Conservation (phyloP, 352 stramenopile genomes). For the Pythium pyrilobum region DNA sequence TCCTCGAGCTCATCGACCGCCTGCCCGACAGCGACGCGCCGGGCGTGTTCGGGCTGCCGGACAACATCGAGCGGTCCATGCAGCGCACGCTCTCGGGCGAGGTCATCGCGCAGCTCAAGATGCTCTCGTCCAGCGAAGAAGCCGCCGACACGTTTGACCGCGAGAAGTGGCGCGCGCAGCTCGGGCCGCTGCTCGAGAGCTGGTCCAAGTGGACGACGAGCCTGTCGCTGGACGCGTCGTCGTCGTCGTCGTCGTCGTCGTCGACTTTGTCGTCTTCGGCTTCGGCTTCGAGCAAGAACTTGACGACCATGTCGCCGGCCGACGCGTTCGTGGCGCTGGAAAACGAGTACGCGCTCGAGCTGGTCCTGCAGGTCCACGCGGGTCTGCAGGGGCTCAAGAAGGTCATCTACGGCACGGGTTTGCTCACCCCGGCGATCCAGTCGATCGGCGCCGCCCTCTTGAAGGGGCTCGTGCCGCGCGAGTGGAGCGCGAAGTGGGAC, state of each 20-base stretch:
- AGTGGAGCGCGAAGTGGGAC: slow-evolving; percentile 85
- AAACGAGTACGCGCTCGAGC: slow-evolving; percentile 73
- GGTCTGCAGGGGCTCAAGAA: slow-evolving; percentile 80
- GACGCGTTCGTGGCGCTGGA: slow-evolving; percentile 91
- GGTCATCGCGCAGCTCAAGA: slow-evolving; percentile 86
- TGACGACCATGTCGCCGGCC: slow-evolving; percentile 60
- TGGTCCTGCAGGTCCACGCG: slow-evolving; percentile 65
- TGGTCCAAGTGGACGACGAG: slow-evolving; percentile 82
- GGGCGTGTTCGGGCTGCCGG: slow-evolving; percentile 86
- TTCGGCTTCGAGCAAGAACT: slow-evolving; percentile 18
- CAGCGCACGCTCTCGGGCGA: slow-evolving; percentile 83
- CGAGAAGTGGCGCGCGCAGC: slow-evolving; percentile 86
- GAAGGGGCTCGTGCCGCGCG: slow-evolving; percentile 54
- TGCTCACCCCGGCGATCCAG: slow-evolving; percentile 89
- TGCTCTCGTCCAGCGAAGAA: slow-evolving; percentile 65
- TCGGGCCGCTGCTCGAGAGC: slow-evolving; percentile 86
- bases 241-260: no score
- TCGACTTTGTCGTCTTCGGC: no score
- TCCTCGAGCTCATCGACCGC: slow-evolving; percentile 61
- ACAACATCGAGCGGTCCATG: slow-evolving; percentile 94
- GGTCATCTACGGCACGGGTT: slow-evolving; percentile 87
- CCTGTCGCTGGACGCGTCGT: slow-evolving; percentile 41
- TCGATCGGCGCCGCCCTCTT: slow-evolving; percentile 70
- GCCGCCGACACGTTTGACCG: slow-evolving; percentile 82
- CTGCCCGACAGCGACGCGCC: slow-evolving; percentile 74